Evolutionary conservation across 208 protist species (phyloP).

Genomic region (Porcisia deanei): DNA sequence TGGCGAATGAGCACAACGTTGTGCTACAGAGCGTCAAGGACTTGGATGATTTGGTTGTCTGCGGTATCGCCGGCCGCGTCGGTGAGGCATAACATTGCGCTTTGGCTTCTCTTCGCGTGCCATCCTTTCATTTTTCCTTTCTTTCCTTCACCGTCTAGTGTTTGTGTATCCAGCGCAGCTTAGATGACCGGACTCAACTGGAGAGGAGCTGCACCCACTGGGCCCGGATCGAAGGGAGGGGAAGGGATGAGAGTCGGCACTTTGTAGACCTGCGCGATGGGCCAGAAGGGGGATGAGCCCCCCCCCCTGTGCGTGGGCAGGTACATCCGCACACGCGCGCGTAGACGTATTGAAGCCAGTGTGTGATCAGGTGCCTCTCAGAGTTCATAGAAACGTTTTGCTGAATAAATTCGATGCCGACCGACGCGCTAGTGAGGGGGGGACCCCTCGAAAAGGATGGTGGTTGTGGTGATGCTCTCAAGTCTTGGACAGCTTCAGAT

Average conservation of each 20-base stretch:
- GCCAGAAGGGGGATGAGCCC: background rate
- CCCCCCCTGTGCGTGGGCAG: background rate
- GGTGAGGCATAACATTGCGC: conserved; percentile 4
- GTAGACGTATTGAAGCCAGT: background rate
- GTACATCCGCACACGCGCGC: background rate
- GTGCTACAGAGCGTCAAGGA: conserved; percentile 64
- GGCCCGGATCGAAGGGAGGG: background rate
- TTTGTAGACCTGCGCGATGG: background rate
- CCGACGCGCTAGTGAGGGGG: background rate
- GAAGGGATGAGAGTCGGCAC: background rate
- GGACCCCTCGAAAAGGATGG: background rate
- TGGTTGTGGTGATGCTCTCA: background rate
- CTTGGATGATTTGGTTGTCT: conserved; percentile 66
- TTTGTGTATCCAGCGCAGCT: background rate
- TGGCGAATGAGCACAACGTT: conserved; percentile 90
- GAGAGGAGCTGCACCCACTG: background rate
- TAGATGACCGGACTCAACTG: background rate
- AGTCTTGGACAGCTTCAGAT: too few relatives aligned
- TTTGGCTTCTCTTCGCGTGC: background rate
- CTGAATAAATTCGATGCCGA: background rate
- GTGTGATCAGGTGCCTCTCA: conserved; percentile 25
- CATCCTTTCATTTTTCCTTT: background rate
- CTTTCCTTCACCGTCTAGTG: background rate
- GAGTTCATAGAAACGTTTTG: conserved; percentile 4
- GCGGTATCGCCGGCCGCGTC: conserved; percentile 44